Evolutionary conservation across 179 eudicot genomes (phyloP), one percentile per base, ranked within the genome.

Genomic region (Gypsophila paniculata): DNA sequence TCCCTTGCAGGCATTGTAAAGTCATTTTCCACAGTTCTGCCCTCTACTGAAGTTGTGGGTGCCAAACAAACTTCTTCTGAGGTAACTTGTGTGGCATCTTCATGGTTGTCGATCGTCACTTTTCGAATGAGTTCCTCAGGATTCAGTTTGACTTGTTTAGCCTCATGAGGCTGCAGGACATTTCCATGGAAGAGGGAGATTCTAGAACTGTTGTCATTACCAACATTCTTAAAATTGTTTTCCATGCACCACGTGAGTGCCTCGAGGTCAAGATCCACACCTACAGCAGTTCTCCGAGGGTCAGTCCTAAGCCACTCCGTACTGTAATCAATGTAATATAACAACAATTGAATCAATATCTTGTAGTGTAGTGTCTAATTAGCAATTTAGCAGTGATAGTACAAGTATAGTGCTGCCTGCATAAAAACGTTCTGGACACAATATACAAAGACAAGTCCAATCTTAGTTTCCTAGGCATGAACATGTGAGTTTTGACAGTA

Each of bases 161-260:
- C 86, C 71, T 86, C 87, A 26, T 34, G 79, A 79, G 98, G 93
- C 58, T 84, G 82, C 87, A 93, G 84, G 26, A 91, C 98, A 75
- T 93, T 91, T 70, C 98, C 98, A 79, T 91, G 98, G 74, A 89
- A 91, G 36, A 93, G 88, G 63, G 79, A 83, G 59, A 93, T 85
- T 74, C 96, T 83, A n/a, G 98, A 85, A 78, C 77, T 52, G 36
- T 61, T 71, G 78, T 91, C 98, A 71, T 78, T 83, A 66, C 89
- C 91, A 15, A 87, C 82, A 84, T 77, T 77, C 82, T 86, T 78
- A 38, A 89, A 74, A 70, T 93, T 93, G 81, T 89, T 87, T 65
- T 84, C 93, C 87, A 88, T 68, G 80, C 97, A 91, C 98, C 98
- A 93, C 63, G 75, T 58, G 21, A 93, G 91, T 69, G 98, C 93